These are phyloP conservation scores for Rhodofomes roseus DNA, from an alignment of 1,284 basidiomycete species.

Conservation along the genomic window DNA sequence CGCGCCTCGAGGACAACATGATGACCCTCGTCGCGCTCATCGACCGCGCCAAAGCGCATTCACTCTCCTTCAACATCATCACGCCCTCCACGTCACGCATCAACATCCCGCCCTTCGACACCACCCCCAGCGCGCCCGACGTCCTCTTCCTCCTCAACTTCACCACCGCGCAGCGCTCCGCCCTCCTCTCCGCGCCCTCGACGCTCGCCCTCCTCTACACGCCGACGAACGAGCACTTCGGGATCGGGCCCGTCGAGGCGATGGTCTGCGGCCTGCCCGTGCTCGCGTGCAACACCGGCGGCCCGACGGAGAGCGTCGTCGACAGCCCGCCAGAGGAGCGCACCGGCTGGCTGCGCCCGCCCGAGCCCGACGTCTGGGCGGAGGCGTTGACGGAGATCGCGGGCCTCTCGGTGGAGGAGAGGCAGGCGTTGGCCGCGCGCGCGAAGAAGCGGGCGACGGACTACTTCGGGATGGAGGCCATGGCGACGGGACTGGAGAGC, in stretches of 20 bases:
- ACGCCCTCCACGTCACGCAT: constrained; percentile 36
- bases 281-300: constrained; percentile 85
- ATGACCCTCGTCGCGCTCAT: constrained; percentile 59
- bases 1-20: constrained; percentile 67
- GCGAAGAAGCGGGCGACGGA: constrained; percentile 58
- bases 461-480: constrained; percentile 58
- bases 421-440: constrained; percentile 45
- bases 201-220: constrained; percentile 87
- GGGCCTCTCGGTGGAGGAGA: constrained; percentile 40
- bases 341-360: constrained; percentile 71
- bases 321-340: constrained; percentile 40
- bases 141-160: constrained; percentile 88
- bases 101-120: constrained; percentile 36
- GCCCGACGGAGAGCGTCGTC: constrained; percentile 87
- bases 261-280: constrained; percentile 93
- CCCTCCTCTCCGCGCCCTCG: constrained; percentile 62
- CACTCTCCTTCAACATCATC: constrained; percentile 52
- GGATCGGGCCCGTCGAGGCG: constrained; percentile 93
- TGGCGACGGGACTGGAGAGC: constrained; percentile 60
- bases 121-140: constrained; percentile 42
- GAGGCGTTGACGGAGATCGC: constrained; percentile 63
- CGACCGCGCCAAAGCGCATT: constrained; percentile 46
- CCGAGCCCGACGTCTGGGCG: constrained; percentile 67
- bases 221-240: constrained; percentile 94
- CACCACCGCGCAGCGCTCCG: constrained; percentile 73